Conservation (phyloP, 176 grass and related monocot genomes). For the Musa beccarii region DNA sequence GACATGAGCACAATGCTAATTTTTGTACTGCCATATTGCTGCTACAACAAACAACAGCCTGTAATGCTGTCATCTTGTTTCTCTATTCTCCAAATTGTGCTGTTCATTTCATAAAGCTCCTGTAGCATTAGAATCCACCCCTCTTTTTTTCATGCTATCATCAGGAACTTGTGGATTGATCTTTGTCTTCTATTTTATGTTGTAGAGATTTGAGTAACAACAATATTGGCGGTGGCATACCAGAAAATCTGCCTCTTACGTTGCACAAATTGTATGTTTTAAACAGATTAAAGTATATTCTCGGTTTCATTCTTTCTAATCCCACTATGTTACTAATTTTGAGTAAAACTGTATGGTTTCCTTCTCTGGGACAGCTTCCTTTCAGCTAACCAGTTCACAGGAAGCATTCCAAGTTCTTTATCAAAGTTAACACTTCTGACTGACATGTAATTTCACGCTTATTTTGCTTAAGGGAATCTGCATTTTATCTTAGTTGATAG, state of each 20-base stretch:
- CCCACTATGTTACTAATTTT: background rate
- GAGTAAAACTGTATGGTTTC: background rate
- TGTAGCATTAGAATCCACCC: background rate
- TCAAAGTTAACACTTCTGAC: conserved; percentile 60
- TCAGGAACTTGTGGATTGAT: background rate
- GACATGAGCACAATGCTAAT: background rate
- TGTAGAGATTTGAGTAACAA: conserved; percentile 92
- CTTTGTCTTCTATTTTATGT: background rate
- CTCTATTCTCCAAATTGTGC: background rate
- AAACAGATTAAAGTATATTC: conserved; percentile 3
- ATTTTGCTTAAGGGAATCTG: conserved; percentile 3
- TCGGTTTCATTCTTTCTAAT: background rate
- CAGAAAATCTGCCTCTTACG: conserved; percentile 73
- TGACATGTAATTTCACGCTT: conserved; percentile 47
- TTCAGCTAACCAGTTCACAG: conserved; percentile 83
- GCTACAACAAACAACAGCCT: too few relatives aligned
- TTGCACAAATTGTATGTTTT: conserved; percentile 64
- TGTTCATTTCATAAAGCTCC: background rate
- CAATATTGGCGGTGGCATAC: conserved; percentile 89
- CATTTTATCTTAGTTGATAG: conserved; percentile 20
- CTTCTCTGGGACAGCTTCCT: conserved; percentile 49
- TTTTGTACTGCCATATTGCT: background rate
- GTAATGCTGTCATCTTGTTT: too few relatives aligned
- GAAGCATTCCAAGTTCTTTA: conserved; percentile 67
- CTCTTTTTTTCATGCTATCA: background rate